These are phyloP conservation scores for Periconia sp. DNA, from an alignment of 2,329 filamentous ascomycete genomes.

Conservation along the genomic window DNA sequence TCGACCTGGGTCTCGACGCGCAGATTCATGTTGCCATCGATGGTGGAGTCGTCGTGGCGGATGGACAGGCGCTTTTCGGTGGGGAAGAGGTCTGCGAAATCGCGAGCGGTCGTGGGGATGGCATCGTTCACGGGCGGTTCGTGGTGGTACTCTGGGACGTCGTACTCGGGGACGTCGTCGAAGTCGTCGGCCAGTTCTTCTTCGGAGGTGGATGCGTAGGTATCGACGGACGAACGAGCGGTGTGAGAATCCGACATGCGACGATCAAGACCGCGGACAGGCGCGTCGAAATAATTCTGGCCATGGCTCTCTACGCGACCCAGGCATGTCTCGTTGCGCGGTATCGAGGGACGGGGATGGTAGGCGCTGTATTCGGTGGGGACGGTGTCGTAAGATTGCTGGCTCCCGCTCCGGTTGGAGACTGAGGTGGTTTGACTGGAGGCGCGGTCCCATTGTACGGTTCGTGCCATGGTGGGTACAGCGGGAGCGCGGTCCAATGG, in stretches of 20 bases:
- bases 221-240: conserved; percentile 67
- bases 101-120: conserved; percentile 74
- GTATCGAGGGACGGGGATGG: conserved; percentile 27
- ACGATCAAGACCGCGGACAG: conserved; percentile 12
- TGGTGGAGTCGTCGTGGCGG: conserved; percentile 84
- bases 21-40: conserved; percentile 96
- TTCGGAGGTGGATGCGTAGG: conserved; percentile 75
- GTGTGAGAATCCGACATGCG: conserved; percentile 12
- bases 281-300: conserved; percentile 24
- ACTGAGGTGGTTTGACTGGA: conserved; percentile 33
- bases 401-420: conserved; percentile 34
- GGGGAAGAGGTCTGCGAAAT: conserved; percentile 85
- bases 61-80: conserved; percentile 79
- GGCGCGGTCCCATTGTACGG: conserved; percentile 33
- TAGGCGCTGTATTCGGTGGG: conserved; percentile 37
- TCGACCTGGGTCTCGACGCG: conserved; percentile 77
- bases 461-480: conserved; percentile 31
- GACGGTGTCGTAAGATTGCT: conserved; percentile 36
- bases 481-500: too few species aligned
- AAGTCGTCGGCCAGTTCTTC: conserved; percentile 55
- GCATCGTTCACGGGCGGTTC: conserved; percentile 67
- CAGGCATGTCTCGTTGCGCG: conserved; percentile 34
- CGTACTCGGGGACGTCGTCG: conserved; percentile 53
- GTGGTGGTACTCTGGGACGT: conserved; percentile 62
- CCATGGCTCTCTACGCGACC: conserved; percentile 28